Conservation (phyloP, 192 early-diverging fungal genomes). For the Pilaira anomala region DNA sequence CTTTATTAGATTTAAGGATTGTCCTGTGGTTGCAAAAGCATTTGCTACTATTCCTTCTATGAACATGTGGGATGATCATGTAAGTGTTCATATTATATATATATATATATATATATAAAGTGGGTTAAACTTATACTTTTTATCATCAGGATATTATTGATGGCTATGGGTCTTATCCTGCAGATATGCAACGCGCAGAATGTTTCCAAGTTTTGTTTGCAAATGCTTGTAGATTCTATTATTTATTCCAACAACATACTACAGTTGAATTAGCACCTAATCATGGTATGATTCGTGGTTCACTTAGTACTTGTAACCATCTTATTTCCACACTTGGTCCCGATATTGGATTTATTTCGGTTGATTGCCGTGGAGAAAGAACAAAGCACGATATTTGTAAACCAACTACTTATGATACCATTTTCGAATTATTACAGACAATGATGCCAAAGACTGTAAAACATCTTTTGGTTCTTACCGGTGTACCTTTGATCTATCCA, state of each 20-base stretch:
- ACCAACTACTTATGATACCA: slow-evolving; percentile 55
- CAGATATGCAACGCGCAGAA: slow-evolving; percentile 62
- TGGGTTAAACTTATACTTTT: too few relatives aligned
- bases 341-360: slow-evolving; percentile 48
- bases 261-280: slow-evolving; percentile 52
- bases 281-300: slow-evolving; percentile 52
- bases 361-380: slow-evolving; percentile 77
- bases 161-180: slow-evolving; percentile 82
- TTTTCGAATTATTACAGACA: slow-evolving; percentile 52
- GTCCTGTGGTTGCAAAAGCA: slow-evolving; percentile 54
- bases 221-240: slow-evolving; percentile 72
- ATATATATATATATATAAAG: too few relatives aligned
- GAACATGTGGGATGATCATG: slow-evolving; percentile 85
- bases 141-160: slow-evolving; percentile 63
- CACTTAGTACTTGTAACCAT: slow-evolving; percentile 45
- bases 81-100: slow-evolving; percentile 16
- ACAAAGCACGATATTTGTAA: slow-evolving; percentile 57
- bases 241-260: slow-evolving; percentile 82
- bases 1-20: slow-evolving; percentile 14
- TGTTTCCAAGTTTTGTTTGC: slow-evolving; percentile 66
- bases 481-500: slow-evolving; percentile 77
- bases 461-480: slow-evolving; percentile 69
- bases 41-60: slow-evolving; percentile 73
- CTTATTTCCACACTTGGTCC: slow-evolving; percentile 66
- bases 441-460: slow-evolving; percentile 50